phyloP scores from a whole-genome alignment of 805 yeast genomes.

The Sugiyamaella americana region DNA sequence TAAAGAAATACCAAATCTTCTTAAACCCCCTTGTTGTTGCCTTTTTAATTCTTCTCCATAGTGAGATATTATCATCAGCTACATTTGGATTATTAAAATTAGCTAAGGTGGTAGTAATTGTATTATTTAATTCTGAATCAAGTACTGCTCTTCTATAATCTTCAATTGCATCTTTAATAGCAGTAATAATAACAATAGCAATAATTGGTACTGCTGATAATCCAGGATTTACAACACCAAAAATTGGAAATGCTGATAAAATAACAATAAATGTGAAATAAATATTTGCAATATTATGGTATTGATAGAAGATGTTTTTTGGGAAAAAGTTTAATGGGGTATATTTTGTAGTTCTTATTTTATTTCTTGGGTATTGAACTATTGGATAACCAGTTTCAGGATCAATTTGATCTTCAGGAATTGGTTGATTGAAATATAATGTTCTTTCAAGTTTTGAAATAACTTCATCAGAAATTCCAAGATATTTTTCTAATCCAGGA shows the following conservation, averaged over 20 bases:
- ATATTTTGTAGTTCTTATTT: slow-evolving; percentile 91
- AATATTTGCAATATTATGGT: slow-evolving; percentile 82
- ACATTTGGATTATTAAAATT: slow-evolving; percentile 58
- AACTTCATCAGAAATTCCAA: slow-evolving; percentile 13
- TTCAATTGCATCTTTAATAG: slow-evolving; percentile 70
- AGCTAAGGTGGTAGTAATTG: slow-evolving; percentile 49
- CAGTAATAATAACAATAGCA: slow-evolving; percentile 70
- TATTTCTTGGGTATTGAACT: slow-evolving; percentile 71
- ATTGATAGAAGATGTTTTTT: slow-evolving; percentile 73
- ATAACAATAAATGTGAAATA: slow-evolving; percentile 77
- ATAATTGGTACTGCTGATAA: slow-evolving; percentile 75
- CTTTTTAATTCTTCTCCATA: slow-evolving; percentile 69
- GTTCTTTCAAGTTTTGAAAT: slow-evolving; percentile 28
- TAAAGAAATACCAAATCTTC: neutral
- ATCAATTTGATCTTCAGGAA: slow-evolving; percentile 41
- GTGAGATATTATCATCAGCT: slow-evolving; percentile 44
- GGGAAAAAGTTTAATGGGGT: slow-evolving; percentile 88
- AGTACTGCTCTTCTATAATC: slow-evolving; percentile 60
- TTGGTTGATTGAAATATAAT: slow-evolving; percentile 44
- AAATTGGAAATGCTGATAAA: slow-evolving; percentile 54
- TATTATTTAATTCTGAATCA: slow-evolving; percentile 64
- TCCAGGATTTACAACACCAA: slow-evolving; percentile 69
- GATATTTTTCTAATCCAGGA: slow-evolving; percentile 16
- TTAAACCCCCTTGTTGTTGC: slow-evolving; percentile 32
- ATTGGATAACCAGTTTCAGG: slow-evolving; percentile 60